Conservation (phyloP, 2,329 filamentous ascomycete genomes). For the Microcera coccophila region DNA sequence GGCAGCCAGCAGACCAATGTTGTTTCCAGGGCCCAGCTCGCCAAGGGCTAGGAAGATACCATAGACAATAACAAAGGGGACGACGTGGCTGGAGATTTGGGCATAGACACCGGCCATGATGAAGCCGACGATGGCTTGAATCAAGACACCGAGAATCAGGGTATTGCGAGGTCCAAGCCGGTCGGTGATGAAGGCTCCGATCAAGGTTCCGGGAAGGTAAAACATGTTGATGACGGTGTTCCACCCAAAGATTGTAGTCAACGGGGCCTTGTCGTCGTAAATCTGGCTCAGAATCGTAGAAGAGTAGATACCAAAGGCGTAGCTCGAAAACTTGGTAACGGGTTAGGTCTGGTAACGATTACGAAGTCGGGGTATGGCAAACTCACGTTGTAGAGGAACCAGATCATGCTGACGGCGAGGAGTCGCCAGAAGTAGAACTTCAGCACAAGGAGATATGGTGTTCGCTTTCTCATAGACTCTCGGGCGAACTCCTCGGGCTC, state of each 20-base stretch:
- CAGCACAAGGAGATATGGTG: conserved; percentile 52
- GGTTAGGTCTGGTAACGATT: background rate
- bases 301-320: conserved; percentile 83
- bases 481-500: conserved; percentile 75
- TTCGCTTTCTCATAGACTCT: conserved; percentile 62
- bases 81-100: conserved; percentile 55
- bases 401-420: conserved; percentile 67
- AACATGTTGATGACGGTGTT: conserved; percentile 85
- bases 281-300: conserved; percentile 67
- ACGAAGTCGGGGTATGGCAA: background rate
- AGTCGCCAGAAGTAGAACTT: conserved; percentile 72
- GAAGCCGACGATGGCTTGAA: conserved; percentile 78
- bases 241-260: conserved; percentile 83
- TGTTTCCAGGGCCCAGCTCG: conserved; percentile 77
- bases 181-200: conserved; percentile 75
- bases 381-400: conserved; percentile 76
- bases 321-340: conserved; percentile 61
- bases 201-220: conserved; percentile 77
- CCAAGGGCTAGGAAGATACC: conserved; percentile 38
- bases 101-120: conserved; percentile 81
- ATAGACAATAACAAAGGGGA: conserved; percentile 36
- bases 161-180: conserved; percentile 74
- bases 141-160: conserved; percentile 63
- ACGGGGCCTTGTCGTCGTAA: conserved; percentile 53
- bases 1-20: conserved; percentile 80